Base-by-base conservation (phyloP, 2,329 filamentous ascomycete species). In the Ophiobolus disseminans region DNA sequence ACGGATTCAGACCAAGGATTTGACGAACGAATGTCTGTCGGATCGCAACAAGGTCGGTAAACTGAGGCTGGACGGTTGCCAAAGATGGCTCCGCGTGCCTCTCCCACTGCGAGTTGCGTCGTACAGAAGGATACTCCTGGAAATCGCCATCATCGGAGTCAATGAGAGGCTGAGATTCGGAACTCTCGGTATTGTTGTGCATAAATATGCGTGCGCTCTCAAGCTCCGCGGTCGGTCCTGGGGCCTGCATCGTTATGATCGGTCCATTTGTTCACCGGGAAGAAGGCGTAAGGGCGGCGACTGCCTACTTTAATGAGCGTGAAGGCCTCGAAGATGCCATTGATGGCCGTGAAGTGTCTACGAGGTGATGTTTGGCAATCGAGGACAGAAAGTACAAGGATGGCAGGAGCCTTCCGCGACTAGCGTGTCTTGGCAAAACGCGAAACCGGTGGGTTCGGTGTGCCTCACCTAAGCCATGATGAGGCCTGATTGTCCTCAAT, bases 1-100 rank as follows among this genome's bases (percentile, higher is more conserved):
- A 76, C 1, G 75, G 73, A 46, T 78, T 75, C 28, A 75, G 52
- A 10, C 75, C 74, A 22, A 77, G 54, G 3, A 77, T 63, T 50
- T 76, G 72, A 21, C 68, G 65, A 25, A 73, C 60, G 49, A 72
- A 68, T 21, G 62, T 66, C 39, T 65, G 61, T 32, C 67, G 66
- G 36, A 73, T 60, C 13, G 60, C 53, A 31, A 62, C 58, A 13
- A 70, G 53, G 36, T 66, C 62, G 11, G 60, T 49, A 31, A 67
- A 66, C 47, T 65, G 59, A 39, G 66, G 70, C 38, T 71, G 69
- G 8, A 69, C 68, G 5, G 67, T 69, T 34, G 62, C 68, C 25
- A 74, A 46, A 6, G 71, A 73, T 2, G 66, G 61, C 45, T 74
- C 71, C 4, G 65, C 62, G 22, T 71, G 68, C 16, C 62, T 59